Evolutionary conservation across 106 monocot genomes (phyloP).

Genomic region (Dactylorhiza incarnata): DNA sequence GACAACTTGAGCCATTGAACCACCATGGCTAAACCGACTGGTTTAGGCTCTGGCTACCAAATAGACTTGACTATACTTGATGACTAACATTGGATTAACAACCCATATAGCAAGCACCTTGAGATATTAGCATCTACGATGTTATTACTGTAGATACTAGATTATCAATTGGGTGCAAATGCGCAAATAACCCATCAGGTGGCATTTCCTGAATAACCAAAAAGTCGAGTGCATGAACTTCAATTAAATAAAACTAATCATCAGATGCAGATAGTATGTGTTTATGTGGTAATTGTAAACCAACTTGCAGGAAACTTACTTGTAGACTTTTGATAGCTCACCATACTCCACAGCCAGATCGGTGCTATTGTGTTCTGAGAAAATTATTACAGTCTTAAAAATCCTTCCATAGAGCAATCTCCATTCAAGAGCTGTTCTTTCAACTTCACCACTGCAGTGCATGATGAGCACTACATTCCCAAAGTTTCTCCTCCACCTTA

Average conservation of each 20-base stretch:
- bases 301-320: constrained; percentile 25
- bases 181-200: not conserved
- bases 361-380: constrained; percentile 46
- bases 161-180: not conserved
- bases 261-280: not conserved
- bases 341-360: constrained; percentile 55
- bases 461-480: constrained; percentile 75
- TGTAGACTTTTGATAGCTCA: constrained; percentile 38
- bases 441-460: constrained; percentile 44
- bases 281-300: not conserved
- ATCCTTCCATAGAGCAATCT: constrained; percentile 82
- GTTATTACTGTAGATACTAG: not conserved
- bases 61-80: no score
- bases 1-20: no score
- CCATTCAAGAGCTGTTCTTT: constrained; percentile 86
- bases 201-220: not conserved
- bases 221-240: not conserved
- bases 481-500: constrained; percentile 78
- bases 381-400: constrained; percentile 85
- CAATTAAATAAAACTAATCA: not conserved
- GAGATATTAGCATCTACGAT: not conserved
- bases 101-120: not conserved
- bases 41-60: no score
- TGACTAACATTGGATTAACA: not conserved
- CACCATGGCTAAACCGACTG: no score